phyloP scores from a whole-genome alignment of 148 eudicot species.

The Fagopyrum homotropicum region DNA sequence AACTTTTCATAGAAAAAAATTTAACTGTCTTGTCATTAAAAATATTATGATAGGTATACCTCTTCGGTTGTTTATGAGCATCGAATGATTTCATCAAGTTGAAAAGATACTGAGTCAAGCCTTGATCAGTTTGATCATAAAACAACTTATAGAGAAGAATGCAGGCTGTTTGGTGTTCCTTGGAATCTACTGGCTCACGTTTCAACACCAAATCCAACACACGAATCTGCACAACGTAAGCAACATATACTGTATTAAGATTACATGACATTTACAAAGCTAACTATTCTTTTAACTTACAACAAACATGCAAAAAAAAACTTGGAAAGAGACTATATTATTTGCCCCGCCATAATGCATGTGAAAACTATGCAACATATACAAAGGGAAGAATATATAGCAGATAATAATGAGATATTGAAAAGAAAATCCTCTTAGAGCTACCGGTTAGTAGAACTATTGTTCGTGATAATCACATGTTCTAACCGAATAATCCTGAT shows the following conservation, averaged over 20 bases:
- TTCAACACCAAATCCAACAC: conserved; percentile 90
- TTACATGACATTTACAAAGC: conserved; percentile 1
- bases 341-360: background rate
- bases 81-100: conserved; percentile 78
- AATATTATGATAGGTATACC: conserved; percentile 32
- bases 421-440: background rate
- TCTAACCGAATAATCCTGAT: background rate
- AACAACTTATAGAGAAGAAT: conserved; percentile 88
- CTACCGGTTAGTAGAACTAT: background rate
- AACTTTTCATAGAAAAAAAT: background rate
- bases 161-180: conserved; percentile 83
- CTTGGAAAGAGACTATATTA: background rate
- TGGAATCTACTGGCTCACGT: conserved; percentile 67
- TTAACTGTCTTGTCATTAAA: background rate
- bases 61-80: conserved; percentile 83
- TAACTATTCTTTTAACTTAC: background rate
- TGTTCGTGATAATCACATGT: background rate
- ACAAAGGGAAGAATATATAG: background rate
- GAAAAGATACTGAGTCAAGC: conserved; percentile 82
- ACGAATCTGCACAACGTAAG: conserved; percentile 51
- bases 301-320: background rate
- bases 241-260: background rate
- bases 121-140: conserved; percentile 99
- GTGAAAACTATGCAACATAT: background rate
- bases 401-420: background rate